These are phyloP conservation scores for Candida albicans DNA, from an alignment of 1,139 yeast species.

Conservation along the genomic window DNA sequence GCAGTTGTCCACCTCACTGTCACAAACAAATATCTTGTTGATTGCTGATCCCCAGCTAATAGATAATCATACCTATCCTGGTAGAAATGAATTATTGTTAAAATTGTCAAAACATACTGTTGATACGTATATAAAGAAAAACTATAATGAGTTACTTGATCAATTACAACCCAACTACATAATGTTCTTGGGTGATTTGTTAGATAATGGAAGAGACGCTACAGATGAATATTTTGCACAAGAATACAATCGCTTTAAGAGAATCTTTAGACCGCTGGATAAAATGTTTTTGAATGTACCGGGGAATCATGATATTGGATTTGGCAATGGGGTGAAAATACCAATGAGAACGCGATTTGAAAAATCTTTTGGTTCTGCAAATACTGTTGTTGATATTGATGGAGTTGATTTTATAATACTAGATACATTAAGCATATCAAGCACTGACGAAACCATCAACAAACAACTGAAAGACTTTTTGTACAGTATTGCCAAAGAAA, in stretches of 20 bases:
- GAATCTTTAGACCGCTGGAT: conserved; percentile 28
- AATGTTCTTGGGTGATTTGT: conserved; percentile 52
- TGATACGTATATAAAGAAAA: conserved; percentile 48
- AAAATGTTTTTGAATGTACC: conserved; percentile 32
- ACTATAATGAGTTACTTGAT: conserved; percentile 39
- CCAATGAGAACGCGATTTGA: conserved; percentile 40
- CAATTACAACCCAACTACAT: conserved; percentile 45
- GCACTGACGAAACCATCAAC: conserved; percentile 29
- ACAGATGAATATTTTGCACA: conserved; percentile 37
- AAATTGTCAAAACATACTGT: conserved; percentile 48
- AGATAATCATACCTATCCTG: conserved; percentile 52
- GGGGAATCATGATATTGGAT: conserved; percentile 62
- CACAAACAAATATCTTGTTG: conserved; percentile 27
- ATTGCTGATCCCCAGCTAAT: conserved; percentile 51
- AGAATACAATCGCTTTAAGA: conserved; percentile 40
- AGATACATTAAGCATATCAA: conserved; percentile 47
- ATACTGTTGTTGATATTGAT: conserved; percentile 27
- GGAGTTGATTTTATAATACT: conserved; percentile 48
- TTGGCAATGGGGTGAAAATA: conserved; percentile 46
- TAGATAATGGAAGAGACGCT: conserved; percentile 53
- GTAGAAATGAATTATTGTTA: conserved; percentile 36
- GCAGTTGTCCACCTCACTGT: background rate
- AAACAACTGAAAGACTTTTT: conserved; percentile 31
- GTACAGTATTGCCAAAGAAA: conserved; percentile 14
- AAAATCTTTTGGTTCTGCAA: conserved; percentile 42